Evolutionary conservation across 176 grass and related monocot species (phyloP).

Genomic region (Juncus effusus): DNA sequence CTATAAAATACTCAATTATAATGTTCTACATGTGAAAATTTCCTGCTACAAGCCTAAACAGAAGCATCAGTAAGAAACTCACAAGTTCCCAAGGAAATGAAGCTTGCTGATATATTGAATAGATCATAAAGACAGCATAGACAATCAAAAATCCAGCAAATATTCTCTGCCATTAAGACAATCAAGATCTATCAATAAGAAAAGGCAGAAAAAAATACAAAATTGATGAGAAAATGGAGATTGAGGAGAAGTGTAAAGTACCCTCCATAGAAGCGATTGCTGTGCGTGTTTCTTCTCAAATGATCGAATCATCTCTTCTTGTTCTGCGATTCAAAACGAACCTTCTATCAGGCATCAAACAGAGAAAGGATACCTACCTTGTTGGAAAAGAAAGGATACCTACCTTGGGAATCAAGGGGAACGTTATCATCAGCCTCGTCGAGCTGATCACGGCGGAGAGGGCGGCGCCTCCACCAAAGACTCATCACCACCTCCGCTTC

Average conservation of each 20-base stretch:
- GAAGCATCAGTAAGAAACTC: slow-evolving; percentile 10
- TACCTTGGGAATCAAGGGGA: slow-evolving; percentile 83
- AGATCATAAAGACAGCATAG: slow-evolving; percentile 64
- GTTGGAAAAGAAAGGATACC: slow-evolving; percentile 9
- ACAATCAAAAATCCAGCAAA: slow-evolving; percentile 61
- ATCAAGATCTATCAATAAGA: slow-evolving; percentile 14
- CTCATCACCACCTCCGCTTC: slow-evolving; percentile 13
- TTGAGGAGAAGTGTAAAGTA: slow-evolving; percentile 24
- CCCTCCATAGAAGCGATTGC: slow-evolving; percentile 67
- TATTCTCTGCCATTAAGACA: slow-evolving; percentile 42
- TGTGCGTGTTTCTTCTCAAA: slow-evolving; percentile 74
- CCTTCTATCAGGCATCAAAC: neutral
- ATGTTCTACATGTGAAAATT: no score
- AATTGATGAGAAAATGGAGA: neutral
- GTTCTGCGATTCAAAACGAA: slow-evolving; percentile 42
- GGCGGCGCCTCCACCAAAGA: slow-evolving; percentile 59
- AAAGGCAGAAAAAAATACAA: no score
- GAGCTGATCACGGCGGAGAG: slow-evolving; percentile 19
- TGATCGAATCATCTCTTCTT: slow-evolving; percentile 77
- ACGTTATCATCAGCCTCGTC: slow-evolving; percentile 43
- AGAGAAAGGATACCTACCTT: no score
- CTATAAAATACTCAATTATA: no score
- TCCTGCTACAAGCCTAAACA: neutral
- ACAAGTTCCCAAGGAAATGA: slow-evolving; percentile 91
- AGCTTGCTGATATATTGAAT: slow-evolving; percentile 69